Evolutionary conservation across 1,139 yeast genomes (phyloP), one percentile per base, ranked within the genome.

Genomic region (Citeromyces hawaiiensis): DNA sequence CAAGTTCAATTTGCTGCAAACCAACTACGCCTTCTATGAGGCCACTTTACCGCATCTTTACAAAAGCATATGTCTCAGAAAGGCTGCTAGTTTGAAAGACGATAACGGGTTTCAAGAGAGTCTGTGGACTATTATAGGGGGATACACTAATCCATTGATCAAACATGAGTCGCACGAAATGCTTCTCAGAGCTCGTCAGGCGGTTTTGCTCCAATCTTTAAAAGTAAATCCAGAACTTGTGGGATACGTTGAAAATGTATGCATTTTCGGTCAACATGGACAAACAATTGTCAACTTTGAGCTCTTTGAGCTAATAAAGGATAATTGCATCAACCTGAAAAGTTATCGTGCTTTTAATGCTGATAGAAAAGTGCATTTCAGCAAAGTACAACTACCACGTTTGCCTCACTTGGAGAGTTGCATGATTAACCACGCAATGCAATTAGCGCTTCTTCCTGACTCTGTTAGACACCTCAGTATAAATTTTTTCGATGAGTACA

Each of bases 151-250:
- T 25, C 53, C 52, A 4, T 42, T 55, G 11, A 50, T 53, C 3
- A 43, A 47, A 9, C 37, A 37, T 4, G 33, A 42, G n/a, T 39
- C 47, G 14, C 49, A 52, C 19, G 30, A 36, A 4, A 40, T 45
- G 38, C 42, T 53, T 3, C 50, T 43, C 36, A 11, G 36, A 9
- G 23, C 46, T 2, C 44, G 59, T 35, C 61, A 56, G 41, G 52
- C 49, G 31, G 48, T 54, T 7, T 42, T 57, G 33, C 36, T 55
- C 2, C 54, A 55, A 32, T 47, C 58, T 1, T 39, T 57, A 5
- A 42, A 40, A 3, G 37, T 53, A 19, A 55, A 57, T 40, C 33
- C 43, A 9, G 52, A 48, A 7, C 41, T 57, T 8, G 42, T 48
- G 23, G 17, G 36, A n/a, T 45, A 43, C 36, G 41, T 57, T 10